A percentile compares a stretch with the other conserved stretches of the same genome.
Conservation (phyloP, 169 alveolate species). For the Theileria orientalis region DNA sequence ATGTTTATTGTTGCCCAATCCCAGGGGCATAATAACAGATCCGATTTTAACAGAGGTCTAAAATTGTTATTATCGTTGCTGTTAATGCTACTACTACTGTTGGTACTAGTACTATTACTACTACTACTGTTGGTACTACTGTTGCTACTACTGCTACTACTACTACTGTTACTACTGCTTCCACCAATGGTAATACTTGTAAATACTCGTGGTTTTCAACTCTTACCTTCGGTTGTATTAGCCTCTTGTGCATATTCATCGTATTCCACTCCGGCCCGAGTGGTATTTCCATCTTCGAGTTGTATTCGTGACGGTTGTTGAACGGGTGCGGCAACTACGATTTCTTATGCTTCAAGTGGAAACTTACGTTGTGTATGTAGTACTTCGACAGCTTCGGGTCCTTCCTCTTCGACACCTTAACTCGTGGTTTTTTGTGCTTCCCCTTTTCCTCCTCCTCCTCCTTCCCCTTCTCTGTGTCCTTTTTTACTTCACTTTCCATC, state of each 20-base stretch:
- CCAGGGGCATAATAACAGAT: conserved; percentile 61
- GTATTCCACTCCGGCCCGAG: conserved; percentile 86
- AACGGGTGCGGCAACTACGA: conserved; percentile 58
- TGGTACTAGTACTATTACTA: too few relatives aligned
- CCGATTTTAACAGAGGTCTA: conserved; percentile 52
- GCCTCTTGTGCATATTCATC: conserved; percentile 69
- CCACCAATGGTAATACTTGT: too few relatives aligned
- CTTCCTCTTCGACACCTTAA: conserved; percentile 48
- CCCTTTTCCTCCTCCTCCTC: neutral
- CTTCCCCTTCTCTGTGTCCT: neutral
- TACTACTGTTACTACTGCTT: too few relatives aligned
- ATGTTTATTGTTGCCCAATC: conserved; percentile 35
- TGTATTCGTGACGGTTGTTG: conserved; percentile 46
- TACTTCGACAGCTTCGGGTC: conserved; percentile 52
- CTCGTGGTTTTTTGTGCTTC: conserved; percentile 8
- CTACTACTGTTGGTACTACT: too few relatives aligned
- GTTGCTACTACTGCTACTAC: too few relatives aligned
- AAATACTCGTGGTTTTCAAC: neutral
- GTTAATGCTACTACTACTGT: too few relatives aligned
- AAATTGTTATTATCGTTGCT: neutral
- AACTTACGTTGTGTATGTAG: conserved; percentile 54
- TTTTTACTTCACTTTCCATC: neutral
- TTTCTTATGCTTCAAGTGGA: neutral
- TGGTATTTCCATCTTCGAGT: conserved; percentile 60
- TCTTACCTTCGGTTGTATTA: conserved; percentile 83